Evolutionary conservation across 331 rosid species (phyloP), one percentile per base, ranked within the genome.

Genomic region (Malus hybrid): DNA sequence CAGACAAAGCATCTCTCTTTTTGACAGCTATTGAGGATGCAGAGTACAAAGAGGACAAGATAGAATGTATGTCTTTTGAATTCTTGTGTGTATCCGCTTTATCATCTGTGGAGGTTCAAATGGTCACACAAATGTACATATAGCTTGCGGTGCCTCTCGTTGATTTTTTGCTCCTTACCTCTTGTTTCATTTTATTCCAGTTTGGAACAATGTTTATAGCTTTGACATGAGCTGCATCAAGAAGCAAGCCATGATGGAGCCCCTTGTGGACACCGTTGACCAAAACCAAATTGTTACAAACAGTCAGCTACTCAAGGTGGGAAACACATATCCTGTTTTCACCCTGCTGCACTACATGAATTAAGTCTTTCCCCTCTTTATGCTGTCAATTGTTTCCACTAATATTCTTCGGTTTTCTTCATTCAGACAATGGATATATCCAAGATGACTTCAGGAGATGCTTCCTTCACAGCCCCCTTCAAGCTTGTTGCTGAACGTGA

Each of bases 221-320:
- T 95, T 95, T 74, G 85, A 92, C 88, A 95, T 95, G 99, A 92
- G 93, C 85, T 95, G 99, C 96, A 95, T 95, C 84, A 95, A 92
- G 91, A 92, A 85, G 84, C 96, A 92, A 84, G 99, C 99, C 52
- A 82, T 95, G 85, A 85, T 83, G 85, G 99, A 95, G 90, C 99
- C 99, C 74, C 92, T 95, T 80, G 99, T 95, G 76, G 99, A 95
- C 85, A 90, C 91, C 9, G 99, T 95, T 74, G 97, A 92, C 86
- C 95, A 86, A 84, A 92, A 90, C 79, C 99, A 95, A 87, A 90
- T 95, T 75, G 97, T 87, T 72, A 95, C 99, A 11, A 95, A 89
- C 73, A 85, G 97, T 81, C 97, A 90, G 83, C 86, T 89, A 55
- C 97, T 95, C 44, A 90, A 90, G 98, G 98, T 93, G 42, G 32